Base-by-base conservation (phyloP, 2,329 filamentous ascomycete species). In the Fusarium tuaranense region DNA sequence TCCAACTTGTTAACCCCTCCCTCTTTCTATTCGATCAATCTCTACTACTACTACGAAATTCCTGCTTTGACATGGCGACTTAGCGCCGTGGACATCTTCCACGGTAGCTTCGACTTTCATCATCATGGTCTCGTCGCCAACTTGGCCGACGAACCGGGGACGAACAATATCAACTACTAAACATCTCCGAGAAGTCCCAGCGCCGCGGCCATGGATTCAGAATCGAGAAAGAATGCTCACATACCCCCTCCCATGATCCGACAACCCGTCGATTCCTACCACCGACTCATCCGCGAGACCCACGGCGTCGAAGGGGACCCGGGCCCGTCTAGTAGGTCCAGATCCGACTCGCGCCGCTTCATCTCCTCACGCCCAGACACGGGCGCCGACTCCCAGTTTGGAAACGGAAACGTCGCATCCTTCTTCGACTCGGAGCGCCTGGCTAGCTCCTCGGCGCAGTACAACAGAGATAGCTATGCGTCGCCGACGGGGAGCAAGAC, bases 401-500 rank as follows among this genome's bases (percentile, higher is more conserved):
- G 27, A 32, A 53, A 58, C n/a, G 67, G 64, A 27, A 78, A 71
- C 36, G 67, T 79, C 12, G 67, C 77, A 36, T 77, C 77, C 18
- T 79, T 79, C 34, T 79, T 78, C 67, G 77, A 78, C 60, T 74
- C 78, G 18, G 75, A 79, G 63, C 61, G 79, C 55, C 63, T 79
- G 53, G 77, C 77, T 13, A 72, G 38, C 34, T 75, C 76, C 14
- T 65, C 76, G 7, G 74, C 74, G n/a, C 69, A 75, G 5, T 68
- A 63, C 38, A 72, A 72, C 27, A 66, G 69, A 13, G 68, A 62
- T 1, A 68, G 67, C 18, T 57, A 58, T 18, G 46, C 67, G n/a
- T 63, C 69, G 16, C 68, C 68, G 25, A 58, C 65, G 13, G 63
- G 64, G 44, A 61, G 51, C 6, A 66, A 57, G 22, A 67, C 67